These are phyloP conservation scores for Microdochium trichocladiopsis DNA, from an alignment of 2,329 filamentous ascomycete genomes.

Conservation along the genomic window DNA sequence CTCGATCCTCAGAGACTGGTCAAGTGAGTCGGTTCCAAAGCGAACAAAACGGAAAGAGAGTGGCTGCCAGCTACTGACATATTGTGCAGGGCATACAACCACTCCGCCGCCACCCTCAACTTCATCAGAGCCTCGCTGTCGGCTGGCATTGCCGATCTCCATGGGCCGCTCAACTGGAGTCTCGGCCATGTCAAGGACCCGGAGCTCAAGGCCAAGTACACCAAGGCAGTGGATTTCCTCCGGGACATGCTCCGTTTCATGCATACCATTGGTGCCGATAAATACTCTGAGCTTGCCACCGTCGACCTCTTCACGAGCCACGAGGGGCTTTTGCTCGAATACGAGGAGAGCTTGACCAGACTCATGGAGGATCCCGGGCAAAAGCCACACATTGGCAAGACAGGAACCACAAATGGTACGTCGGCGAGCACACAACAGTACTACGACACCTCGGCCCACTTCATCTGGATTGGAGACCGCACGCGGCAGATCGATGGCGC, in stretches of 20 bases:
- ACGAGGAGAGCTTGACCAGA: conserved; percentile 83
- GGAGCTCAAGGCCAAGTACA: conserved; percentile 78
- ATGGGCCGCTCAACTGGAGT: conserved; percentile 90
- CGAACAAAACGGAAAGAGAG: neutral
- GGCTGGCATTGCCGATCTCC: conserved; percentile 87
- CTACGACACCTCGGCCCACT: conserved; percentile 94
- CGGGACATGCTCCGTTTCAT: conserved; percentile 92
- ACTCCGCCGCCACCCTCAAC: conserved; percentile 91
- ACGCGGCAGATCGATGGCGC: conserved; percentile 89
- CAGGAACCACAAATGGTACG: conserved; percentile 6
- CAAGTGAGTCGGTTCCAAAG: conserved; percentile 37
- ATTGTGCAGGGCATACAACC: conserved; percentile 73
- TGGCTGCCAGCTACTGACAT: conserved; percentile 2
- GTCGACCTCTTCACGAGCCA: conserved; percentile 95
- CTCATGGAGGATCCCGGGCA: conserved; percentile 57
- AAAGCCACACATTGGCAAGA: conserved; percentile 16
- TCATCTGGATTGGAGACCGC: conserved; percentile 97
- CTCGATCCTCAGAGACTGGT: conserved; percentile 82
- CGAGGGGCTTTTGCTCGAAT: conserved; percentile 88
- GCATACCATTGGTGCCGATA: conserved; percentile 85
- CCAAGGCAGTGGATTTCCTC: conserved; percentile 75
- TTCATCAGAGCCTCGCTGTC: conserved; percentile 79
- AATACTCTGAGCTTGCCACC: conserved; percentile 75
- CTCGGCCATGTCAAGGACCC: conserved; percentile 86
- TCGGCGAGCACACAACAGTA: conserved; percentile 48